Evolutionary conservation across 83 land plant genomes (phyloP).

Genomic region (Isoetes engelmannii): DNA sequence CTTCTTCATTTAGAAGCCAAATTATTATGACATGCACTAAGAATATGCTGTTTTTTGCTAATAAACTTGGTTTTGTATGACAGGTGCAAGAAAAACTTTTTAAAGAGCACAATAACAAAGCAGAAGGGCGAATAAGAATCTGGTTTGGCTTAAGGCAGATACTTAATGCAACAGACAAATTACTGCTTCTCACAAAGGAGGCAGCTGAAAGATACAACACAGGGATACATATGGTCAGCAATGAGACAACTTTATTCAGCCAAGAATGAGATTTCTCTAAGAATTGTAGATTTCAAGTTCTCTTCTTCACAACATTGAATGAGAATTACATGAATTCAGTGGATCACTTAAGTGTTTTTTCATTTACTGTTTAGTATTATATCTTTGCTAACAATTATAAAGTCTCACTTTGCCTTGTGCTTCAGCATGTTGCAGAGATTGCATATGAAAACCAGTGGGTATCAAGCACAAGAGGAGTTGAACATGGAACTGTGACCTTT

Average conservation of each 20-base stretch:
- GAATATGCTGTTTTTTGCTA: too few relatives aligned
- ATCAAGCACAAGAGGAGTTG: constrained; percentile 37
- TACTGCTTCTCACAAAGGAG: constrained; percentile 62
- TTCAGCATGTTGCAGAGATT: constrained; percentile 95
- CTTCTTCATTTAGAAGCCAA: too few relatives aligned
- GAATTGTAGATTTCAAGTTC: too few relatives aligned
- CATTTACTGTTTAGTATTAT: too few relatives aligned
- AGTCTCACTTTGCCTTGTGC: too few relatives aligned
- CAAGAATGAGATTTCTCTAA: too few relatives aligned
- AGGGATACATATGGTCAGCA: constrained; percentile 88
- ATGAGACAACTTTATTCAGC: too few relatives aligned
- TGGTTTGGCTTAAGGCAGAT: constrained; percentile 96
- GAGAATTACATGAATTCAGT: too few relatives aligned
- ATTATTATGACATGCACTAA: too few relatives aligned
- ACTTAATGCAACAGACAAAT: constrained; percentile 77
- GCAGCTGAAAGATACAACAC: constrained; percentile 63
- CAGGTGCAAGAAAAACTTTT: constrained; percentile 83
- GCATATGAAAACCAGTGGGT: constrained; percentile 79
- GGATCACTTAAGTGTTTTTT: too few relatives aligned
- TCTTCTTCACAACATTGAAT: too few relatives aligned
- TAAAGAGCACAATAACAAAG: constrained; percentile 55
- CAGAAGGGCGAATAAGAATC: constrained; percentile 76
- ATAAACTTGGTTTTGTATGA: neutral
- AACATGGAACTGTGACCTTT: constrained; percentile 91
- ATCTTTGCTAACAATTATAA: too few relatives aligned